phyloP scores from a whole-genome alignment of 2,329 filamentous ascomycete species.

The Cladosporium sp. region DNA sequence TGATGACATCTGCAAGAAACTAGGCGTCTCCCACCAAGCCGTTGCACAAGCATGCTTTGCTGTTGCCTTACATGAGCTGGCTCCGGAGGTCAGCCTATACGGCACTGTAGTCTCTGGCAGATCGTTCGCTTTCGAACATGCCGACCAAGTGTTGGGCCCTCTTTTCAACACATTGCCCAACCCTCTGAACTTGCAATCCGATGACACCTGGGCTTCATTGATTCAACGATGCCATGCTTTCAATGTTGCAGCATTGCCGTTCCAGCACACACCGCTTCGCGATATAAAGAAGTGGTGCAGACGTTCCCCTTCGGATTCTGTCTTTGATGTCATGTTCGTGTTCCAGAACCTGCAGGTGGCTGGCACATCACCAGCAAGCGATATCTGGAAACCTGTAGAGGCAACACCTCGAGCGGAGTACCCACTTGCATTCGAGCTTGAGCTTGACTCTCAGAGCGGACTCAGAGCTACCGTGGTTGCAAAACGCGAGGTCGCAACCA shows the following conservation, averaged over 20 bases:
- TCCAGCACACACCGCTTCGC: constrained; percentile 77
- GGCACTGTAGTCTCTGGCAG: constrained; percentile 81
- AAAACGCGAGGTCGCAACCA: constrained; percentile 49
- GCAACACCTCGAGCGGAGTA: constrained; percentile 61
- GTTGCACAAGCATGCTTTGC: constrained; percentile 76
- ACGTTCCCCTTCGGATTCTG: constrained; percentile 53
- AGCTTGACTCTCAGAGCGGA: constrained; percentile 51
- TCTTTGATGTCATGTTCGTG: constrained; percentile 82
- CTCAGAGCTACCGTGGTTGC: constrained; percentile 64
- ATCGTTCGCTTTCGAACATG: constrained; percentile 65
- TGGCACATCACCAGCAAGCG: background rate
- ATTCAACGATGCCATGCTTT: constrained; percentile 69
- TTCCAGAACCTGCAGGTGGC: constrained; percentile 58
- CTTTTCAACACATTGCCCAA: constrained; percentile 90
- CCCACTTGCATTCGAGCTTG: constrained; percentile 75
- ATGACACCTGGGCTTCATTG: constrained; percentile 61
- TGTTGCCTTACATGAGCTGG: constrained; percentile 58
- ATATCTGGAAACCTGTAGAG: constrained; percentile 24
- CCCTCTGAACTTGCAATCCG: constrained; percentile 49
- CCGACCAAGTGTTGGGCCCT: constrained; percentile 73
- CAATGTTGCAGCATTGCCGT: constrained; percentile 67
- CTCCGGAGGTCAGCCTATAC: constrained; percentile 55
- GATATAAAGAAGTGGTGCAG: constrained; percentile 79
- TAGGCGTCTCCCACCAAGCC: constrained; percentile 77
- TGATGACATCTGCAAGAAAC: constrained; percentile 52